Evolutionary conservation across 2,329 filamentous ascomycete genomes (phyloP).

Genomic region (Colletotrichum acutatum): DNA sequence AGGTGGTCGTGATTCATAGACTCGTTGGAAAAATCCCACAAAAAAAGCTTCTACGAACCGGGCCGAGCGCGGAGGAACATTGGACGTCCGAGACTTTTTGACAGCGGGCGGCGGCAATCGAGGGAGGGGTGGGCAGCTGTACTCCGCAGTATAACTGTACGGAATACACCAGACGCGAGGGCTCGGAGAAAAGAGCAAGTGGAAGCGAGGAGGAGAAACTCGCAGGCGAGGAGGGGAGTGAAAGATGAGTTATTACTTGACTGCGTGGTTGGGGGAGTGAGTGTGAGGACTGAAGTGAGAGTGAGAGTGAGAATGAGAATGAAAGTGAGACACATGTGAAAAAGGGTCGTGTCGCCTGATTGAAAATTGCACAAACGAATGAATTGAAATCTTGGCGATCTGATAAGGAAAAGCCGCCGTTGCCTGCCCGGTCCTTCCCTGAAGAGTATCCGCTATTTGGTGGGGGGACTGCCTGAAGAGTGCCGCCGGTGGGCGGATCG

Average conservation of each 20-base stretch:
- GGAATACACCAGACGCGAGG: neutral
- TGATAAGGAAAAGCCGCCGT: conserved; percentile 31
- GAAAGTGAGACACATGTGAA: conserved; percentile 21
- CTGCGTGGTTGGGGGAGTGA: no score
- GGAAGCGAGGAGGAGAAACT: neutral
- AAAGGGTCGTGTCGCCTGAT: conserved; percentile 22
- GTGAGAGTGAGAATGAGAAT: neutral
- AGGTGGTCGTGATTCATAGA: conserved; percentile 8
- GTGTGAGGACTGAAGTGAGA: neutral
- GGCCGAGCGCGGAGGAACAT: conserved; percentile 30
- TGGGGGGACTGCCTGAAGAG: neutral
- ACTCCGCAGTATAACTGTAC: no score
- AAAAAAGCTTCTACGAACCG: conserved; percentile 17
- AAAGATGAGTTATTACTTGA: neutral
- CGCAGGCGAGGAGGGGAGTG: neutral
- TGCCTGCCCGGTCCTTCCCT: neutral
- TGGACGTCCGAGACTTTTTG: neutral
- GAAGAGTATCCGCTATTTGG: neutral
- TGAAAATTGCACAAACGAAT: conserved; percentile 6
- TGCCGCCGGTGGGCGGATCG: neutral
- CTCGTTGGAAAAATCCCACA: neutral
- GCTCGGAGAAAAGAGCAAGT: neutral
- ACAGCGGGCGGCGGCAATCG: neutral
- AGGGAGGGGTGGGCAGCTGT: neutral
- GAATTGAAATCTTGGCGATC: conserved; percentile 16